These are phyloP conservation scores for Lactifluus pinguis DNA, from an alignment of 768 basidiomycete species.

Conservation along the genomic window DNA sequence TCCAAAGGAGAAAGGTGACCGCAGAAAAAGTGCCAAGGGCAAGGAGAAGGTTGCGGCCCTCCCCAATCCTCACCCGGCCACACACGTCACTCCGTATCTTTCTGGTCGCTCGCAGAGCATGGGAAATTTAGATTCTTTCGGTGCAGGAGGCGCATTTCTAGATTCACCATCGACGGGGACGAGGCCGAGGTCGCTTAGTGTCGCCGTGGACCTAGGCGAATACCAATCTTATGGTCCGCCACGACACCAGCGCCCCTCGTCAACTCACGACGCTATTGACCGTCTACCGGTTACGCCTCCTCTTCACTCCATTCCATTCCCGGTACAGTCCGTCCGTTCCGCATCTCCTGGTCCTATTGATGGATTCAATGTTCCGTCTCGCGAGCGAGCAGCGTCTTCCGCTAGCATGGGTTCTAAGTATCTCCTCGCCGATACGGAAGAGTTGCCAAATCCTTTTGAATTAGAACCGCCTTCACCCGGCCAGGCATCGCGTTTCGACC, in stretches of 20 bases:
- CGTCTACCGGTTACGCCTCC: conserved; percentile 32
- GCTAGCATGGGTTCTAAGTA: conserved; percentile 43
- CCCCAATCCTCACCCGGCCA: conserved; percentile 37
- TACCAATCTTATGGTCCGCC: conserved; percentile 34
- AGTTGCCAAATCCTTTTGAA: conserved; percentile 28
- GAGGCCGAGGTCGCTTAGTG: conserved; percentile 52
- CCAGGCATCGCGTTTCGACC: conserved; percentile 36
- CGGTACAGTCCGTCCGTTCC: conserved; percentile 28
- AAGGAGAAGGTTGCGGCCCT: conserved; percentile 32
- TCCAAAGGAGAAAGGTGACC: conserved; percentile 50
- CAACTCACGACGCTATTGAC: conserved; percentile 41
- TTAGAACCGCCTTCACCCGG: conserved; percentile 31
- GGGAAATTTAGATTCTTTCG: conserved; percentile 49
- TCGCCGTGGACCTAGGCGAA: conserved; percentile 44
- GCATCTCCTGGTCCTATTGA: conserved; percentile 29
- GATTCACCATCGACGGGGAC: conserved; percentile 30
- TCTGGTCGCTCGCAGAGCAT: conserved; percentile 53
- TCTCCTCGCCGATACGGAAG: conserved; percentile 33
- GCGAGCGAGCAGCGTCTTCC: conserved; percentile 41
- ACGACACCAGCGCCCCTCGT: conserved; percentile 41
- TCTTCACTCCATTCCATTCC: conserved; percentile 55
- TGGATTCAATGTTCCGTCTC: conserved; percentile 22
- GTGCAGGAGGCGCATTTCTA: conserved; percentile 38
- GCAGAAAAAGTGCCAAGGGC: conserved; percentile 28
- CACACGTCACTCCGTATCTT: conserved; percentile 11